Evolutionary conservation across 2,329 filamentous ascomycete genomes (phyloP), one percentile per base, ranked within the genome.

Genomic region (Sporothrix euskadiensis): DNA sequence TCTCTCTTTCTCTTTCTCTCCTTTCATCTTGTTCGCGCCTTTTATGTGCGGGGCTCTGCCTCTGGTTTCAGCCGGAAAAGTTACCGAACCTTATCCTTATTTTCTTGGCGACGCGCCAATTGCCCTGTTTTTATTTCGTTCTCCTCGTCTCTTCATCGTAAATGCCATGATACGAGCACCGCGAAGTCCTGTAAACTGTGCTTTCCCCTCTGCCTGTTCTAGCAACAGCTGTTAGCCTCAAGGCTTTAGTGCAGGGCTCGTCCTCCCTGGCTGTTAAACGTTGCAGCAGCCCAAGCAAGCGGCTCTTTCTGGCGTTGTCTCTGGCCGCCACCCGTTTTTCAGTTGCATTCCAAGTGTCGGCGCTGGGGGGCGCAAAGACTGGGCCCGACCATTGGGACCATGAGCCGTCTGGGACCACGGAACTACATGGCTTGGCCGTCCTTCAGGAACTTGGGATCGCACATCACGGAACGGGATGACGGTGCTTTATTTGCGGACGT

Each of bases 41-140:
- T 49, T 49, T 49, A 4, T 16, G 44, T 16, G 35, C 61, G 61
- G 61, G 61, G n/a, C 47, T 14, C 39, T 47, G 39, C 61, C 61
- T 66, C 30, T 47, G 61, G 61, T 66, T 66, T 30, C 39, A 44
- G n/a, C 30, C 61, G 12, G 16, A 47, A 47, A 19, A n/a, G n/a
- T 26, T 26, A 66, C 39, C 61, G 35, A 47, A 66, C 61, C 61
- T 66, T 66, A 66, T 44, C 61, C 61, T 66, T 66, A 47, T 44
- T 47, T 66, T 47, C 39, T 65, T 65, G 59, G 59, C 35, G n/a
- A 22, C 35, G 59, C 59, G 59, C 59, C 59, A 65, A 39, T 6
- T 65, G 35, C 59, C 59, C 59, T 26, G 59, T 44, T 65, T 63
- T 41, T 5, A 26, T 9, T 14, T 22, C n/a, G 47, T 52, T 52